Evolutionary conservation across 208 protist genomes (phyloP).

Genomic region (Wallacemonas sp.): DNA sequence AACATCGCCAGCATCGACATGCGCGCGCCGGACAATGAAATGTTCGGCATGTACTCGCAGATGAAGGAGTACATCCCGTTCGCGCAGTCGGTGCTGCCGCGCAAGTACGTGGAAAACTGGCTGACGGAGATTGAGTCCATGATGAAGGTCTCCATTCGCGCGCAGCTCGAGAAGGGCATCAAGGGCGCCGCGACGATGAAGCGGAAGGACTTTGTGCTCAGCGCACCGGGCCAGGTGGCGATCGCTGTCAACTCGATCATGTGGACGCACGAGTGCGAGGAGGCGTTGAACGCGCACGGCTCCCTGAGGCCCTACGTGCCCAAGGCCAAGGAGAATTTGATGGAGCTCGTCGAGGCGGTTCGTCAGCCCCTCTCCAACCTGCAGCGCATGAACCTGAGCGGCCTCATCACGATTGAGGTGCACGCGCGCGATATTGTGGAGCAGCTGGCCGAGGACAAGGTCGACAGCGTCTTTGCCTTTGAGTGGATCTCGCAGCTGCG

Average conservation of each 20-base stretch:
- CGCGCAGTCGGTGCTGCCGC: constrained; percentile 89
- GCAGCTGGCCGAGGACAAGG: constrained; percentile 80
- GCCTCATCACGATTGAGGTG: constrained; percentile 97
- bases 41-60: constrained; percentile 95
- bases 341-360: constrained; percentile 90
- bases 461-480: constrained; percentile 91
- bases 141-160: constrained; percentile 94
- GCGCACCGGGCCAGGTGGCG: constrained; percentile 89
- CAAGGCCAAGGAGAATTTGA: constrained; percentile 85
- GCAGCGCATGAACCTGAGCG: constrained; percentile 93
- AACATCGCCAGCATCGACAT: constrained; percentile 94
- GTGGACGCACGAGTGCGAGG: constrained; percentile 94
- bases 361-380: constrained; percentile 85
- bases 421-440: constrained; percentile 95
- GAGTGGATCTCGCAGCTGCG: constrained; percentile 97
- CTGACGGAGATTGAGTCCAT: constrained; percentile 95
- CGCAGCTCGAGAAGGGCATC: constrained; percentile 84
- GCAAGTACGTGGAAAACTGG: constrained; percentile 97
- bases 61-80: constrained; percentile 97
- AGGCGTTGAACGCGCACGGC: constrained; percentile 75
- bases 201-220: constrained; percentile 81
- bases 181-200: constrained; percentile 72
- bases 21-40: constrained; percentile 88
- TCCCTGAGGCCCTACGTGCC: constrained; percentile 83
- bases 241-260: constrained; percentile 93